Evolutionary conservation across 192 early-diverging fungal species (phyloP), one percentile per base, ranked within the genome.

Genomic region (Phycomyces blakesleeanus): DNA sequence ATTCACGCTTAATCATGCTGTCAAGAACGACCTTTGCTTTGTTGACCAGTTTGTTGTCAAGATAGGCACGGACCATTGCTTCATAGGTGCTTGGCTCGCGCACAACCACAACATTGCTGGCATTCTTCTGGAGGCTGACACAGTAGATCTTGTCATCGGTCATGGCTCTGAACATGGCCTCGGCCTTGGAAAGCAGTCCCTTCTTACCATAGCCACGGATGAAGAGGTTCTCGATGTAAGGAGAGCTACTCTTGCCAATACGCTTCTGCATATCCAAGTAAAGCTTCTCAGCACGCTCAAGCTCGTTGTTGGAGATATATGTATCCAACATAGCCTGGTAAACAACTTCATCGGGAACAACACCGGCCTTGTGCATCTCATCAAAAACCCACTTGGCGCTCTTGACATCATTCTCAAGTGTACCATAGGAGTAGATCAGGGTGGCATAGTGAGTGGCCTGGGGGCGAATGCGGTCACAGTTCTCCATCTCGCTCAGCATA

Each of bases 41-140:
- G 25, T 61, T 44, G 24, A 77, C 37, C 55, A 74, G 50, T 0
- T 72, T 66, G 55, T 76, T 81, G 38, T 78, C 73, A 38, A 81
- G 18, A 50, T 81, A 83, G 22, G 75, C 79, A 38, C 76, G 69
- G 10, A 85, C 72, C 83, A 85, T 81, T 52, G 78, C 78, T 57
- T 81, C 79, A 71, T 79, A 85, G 16, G 81, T 85, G 64, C 79
- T 83, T 0, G 83, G 83, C 41, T 83, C 83, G 57, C 80, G 75
- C 18, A 77, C 59, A 34, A 34, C 29, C 29, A 34, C 29, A 38
- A 85, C 74, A 61, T 51, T 40, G 6, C 59, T 55, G 9, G 24
- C 26, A 15, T 55, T 14, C 20, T 68, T 63, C 10, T 61, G 47
- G n/a, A 59, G 42, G 29, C 29, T 34, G 29, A 7, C 29, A 34